A percentile compares a stretch with the other conserved stretches of the same genome.
These are phyloP conservation scores for Ogataea siamensis DNA, from an alignment of 805 yeast species.

Conservation along the genomic window DNA sequence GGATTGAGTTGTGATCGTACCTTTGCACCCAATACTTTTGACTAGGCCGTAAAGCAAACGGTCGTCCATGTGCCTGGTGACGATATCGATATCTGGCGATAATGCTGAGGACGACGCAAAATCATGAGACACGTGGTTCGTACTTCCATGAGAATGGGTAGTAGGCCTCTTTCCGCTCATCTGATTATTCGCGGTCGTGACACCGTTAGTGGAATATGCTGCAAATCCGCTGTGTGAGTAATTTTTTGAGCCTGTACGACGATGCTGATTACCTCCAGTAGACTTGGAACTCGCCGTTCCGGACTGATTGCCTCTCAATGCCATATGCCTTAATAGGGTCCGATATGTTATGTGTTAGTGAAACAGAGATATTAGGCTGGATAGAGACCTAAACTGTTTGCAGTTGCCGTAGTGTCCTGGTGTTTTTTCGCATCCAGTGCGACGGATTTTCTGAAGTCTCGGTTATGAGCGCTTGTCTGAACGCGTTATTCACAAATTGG, in stretches of 20 bases:
- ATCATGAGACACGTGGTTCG: neutral
- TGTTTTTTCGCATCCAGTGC: too few relatives aligned
- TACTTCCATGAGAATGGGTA: constrained; percentile 4
- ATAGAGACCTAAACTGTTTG: too few relatives aligned
- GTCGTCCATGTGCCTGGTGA: constrained; percentile 44
- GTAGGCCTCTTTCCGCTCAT: constrained; percentile 12
- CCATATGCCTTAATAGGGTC: too few relatives aligned
- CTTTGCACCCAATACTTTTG: constrained; percentile 58
- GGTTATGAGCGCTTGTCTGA: constrained; percentile 7
- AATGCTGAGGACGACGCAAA: too few relatives aligned
- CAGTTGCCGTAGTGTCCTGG: too few relatives aligned
- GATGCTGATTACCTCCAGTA: constrained; percentile 15
- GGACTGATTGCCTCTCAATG: constrained; percentile 6
- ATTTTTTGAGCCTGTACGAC: constrained; percentile 29
- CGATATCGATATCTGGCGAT: neutral
- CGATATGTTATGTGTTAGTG: too few relatives aligned
- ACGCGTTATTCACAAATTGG: constrained; percentile 6
- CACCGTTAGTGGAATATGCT: constrained; percentile 1
- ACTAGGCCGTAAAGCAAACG: constrained; percentile 53
- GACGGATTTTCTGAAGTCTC: too few relatives aligned
- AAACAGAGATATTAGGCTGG: too few relatives aligned
- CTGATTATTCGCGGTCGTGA: too few relatives aligned
- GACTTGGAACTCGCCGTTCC: constrained; percentile 1
- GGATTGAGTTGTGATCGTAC: constrained; percentile 57
- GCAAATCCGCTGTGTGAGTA: constrained; percentile 9